These are phyloP conservation scores for Pseudisothecium myosuroides DNA, from an alignment of 225 moss, liverwort and hornwort species.

Conservation along the genomic window DNA sequence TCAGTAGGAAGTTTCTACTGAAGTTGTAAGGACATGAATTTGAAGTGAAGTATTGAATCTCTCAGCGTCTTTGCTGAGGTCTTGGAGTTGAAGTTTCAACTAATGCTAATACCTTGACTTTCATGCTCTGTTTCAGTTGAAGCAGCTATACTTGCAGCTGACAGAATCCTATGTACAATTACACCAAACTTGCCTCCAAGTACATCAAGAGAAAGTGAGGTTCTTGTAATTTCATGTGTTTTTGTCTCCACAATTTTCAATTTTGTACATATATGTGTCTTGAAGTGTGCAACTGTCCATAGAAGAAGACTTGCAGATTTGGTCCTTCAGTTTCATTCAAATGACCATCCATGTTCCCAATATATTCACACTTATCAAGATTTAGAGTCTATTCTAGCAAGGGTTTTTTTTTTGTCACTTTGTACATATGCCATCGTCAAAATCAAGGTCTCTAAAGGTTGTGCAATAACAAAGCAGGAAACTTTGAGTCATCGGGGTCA, in stretches of 20 bases:
- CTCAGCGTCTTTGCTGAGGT: not conserved
- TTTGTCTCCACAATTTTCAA: not conserved
- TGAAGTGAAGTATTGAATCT: not conserved
- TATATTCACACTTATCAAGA: not conserved
- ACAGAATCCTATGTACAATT: constrained; percentile 47
- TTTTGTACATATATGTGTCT: not conserved
- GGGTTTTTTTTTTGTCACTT: not conserved
- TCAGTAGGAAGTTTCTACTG: fast-evolving
- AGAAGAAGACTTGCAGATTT: not conserved
- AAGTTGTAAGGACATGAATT: not conserved
- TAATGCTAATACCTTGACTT: not conserved
- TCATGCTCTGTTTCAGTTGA: constrained; percentile 32
- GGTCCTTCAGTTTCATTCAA: not conserved
- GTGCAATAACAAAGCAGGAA: not conserved
- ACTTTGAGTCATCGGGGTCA: fast-evolving
- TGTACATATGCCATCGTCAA: no score
- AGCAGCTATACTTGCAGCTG: constrained; percentile 62
- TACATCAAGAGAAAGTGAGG: constrained; percentile 66
- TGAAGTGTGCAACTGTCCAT: not conserved
- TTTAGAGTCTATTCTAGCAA: not conserved
- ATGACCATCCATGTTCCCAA: not conserved
- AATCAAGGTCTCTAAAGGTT: not conserved
- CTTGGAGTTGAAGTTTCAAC: not conserved
- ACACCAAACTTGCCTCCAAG: constrained; percentile 45
- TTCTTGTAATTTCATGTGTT: not conserved